Evolutionary conservation across 768 basidiomycete genomes (phyloP), one percentile per base, ranked within the genome.

Genomic region (Tricholoma saponaceum): DNA sequence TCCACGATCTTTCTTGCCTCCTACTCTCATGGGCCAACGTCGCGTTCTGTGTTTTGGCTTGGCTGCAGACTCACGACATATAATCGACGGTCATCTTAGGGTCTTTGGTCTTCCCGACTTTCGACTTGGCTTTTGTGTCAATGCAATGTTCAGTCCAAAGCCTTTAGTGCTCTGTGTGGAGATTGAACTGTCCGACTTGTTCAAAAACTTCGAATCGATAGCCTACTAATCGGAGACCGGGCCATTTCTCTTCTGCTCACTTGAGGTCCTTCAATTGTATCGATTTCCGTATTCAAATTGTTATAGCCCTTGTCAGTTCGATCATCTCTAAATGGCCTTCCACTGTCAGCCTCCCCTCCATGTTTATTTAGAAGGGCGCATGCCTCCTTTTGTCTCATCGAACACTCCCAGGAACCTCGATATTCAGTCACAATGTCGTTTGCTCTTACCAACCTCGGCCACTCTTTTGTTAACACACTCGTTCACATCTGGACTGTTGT

Each of bases 381-480:
- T 3, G n/a, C 32, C 16, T 30, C 22, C 5, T 18, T 50, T 28
- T 28, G 44, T n/a, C 49, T 51, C 39, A 25, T 18, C 47, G 46
- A 16, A 41, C 18, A 41, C 33, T 35, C 32, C 18, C 10, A 30
- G 14, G 12, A 55, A n/a, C 25, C 23, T 46, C 23, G 44, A 53
- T 43, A 55, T 26, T 43, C 26, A 33, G 26, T n/a, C 12, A 55
- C 16, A 37, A 50, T 52, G 51, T 30, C 39, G 10, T 32, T 18
- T 18, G 26, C 53, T 44, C 26, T 44, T 44, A 30, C 20, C 26
- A 54, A 54, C 39, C 5, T 44, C 25, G 30, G 26, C 30, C 53
- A 30, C 41, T 54, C 53, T 9, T 54, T 54, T 22, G 9, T 54
- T 7, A 44, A 54, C 41, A 54, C 53, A 30, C 41, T 54, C 53